Evolutionary conservation across 1,139 yeast species (phyloP).

Genomic region (Suhomyces kunorum): DNA sequence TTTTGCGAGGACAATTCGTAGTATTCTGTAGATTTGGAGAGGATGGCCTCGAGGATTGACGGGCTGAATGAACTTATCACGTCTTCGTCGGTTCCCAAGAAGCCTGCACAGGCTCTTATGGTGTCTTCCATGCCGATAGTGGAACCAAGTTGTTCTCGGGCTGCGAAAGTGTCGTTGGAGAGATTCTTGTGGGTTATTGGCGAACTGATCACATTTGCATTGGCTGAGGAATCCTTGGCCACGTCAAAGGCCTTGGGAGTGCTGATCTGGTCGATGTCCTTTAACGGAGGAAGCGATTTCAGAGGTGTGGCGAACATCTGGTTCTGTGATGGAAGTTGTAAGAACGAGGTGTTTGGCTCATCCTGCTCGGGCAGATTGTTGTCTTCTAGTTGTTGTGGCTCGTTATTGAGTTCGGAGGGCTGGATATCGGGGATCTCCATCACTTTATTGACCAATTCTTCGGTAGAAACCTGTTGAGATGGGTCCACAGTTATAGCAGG

Average conservation of each 20-base stretch:
- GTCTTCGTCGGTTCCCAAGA: conserved; percentile 37
- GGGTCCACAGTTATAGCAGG: neutral
- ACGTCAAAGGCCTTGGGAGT: conserved; percentile 48
- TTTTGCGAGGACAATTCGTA: conserved; percentile 54
- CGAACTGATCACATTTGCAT: conserved; percentile 18
- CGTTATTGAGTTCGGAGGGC: neutral
- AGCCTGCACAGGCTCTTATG: conserved; percentile 26
- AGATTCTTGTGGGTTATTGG: conserved; percentile 19
- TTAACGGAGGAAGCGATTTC: conserved; percentile 45
- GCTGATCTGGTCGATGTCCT: conserved; percentile 44
- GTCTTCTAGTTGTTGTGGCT: neutral
- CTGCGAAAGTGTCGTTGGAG: conserved; percentile 5
- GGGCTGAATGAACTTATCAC: conserved; percentile 19
- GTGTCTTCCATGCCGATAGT: conserved; percentile 10
- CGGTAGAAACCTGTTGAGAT: neutral
- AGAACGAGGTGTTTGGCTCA: conserved; percentile 21
- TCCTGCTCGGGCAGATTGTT: conserved; percentile 6
- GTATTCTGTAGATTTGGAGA: conserved; percentile 47
- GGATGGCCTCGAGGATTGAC: conserved; percentile 32
- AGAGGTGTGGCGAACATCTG: conserved; percentile 43
- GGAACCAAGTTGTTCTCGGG: conserved; percentile 4
- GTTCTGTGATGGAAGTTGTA: conserved; percentile 11
- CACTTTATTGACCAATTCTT: neutral
- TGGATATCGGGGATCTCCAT: neutral
- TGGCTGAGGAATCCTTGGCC: conserved; percentile 32